These are phyloP conservation scores for Cyberlindnera bimundalis DNA, from an alignment of 805 yeast genomes.

Conservation along the genomic window DNA sequence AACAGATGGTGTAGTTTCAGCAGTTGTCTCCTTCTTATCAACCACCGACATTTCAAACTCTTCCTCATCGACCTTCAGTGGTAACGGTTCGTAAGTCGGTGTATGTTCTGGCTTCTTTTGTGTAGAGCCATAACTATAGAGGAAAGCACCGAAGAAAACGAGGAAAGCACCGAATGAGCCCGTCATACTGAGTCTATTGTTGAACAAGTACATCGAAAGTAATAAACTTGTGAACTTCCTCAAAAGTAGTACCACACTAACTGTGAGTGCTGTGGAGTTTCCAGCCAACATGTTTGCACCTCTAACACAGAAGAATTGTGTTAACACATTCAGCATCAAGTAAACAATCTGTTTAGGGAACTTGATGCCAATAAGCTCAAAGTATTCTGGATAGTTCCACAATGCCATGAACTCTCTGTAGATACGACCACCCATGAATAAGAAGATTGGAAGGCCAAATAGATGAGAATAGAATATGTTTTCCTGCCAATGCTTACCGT, in stretches of 20 bases:
- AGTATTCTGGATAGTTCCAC: constrained; percentile 20
- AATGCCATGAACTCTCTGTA: constrained; percentile 29
- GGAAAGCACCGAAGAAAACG: constrained; percentile 54
- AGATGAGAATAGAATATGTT: constrained; percentile 58
- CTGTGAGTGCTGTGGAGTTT: constrained; percentile 55
- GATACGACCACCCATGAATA: constrained; percentile 34
- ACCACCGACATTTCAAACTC: not conserved
- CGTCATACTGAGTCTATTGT: constrained; percentile 37
- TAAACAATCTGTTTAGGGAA: constrained; percentile 29
- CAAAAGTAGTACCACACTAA: constrained; percentile 55
- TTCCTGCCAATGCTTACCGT: constrained; percentile 65
- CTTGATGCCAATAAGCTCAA: constrained; percentile 18
- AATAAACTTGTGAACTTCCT: constrained; percentile 60
- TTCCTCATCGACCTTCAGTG: not conserved
- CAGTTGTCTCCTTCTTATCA: not conserved
- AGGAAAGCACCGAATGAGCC: constrained; percentile 45
- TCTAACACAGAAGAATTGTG: constrained; percentile 60
- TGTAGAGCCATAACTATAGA: constrained; percentile 37
- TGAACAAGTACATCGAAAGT: constrained; percentile 52
- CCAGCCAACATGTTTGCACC: constrained; percentile 67
- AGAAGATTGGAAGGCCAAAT: constrained; percentile 51
- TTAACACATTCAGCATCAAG: constrained; percentile 41
- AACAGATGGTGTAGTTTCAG: not conserved
- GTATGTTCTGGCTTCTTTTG: not conserved
- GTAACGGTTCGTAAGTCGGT: constrained; percentile 1